Conservation (phyloP, 75 land plant species). For the Selaginella moellendorffii region DNA sequence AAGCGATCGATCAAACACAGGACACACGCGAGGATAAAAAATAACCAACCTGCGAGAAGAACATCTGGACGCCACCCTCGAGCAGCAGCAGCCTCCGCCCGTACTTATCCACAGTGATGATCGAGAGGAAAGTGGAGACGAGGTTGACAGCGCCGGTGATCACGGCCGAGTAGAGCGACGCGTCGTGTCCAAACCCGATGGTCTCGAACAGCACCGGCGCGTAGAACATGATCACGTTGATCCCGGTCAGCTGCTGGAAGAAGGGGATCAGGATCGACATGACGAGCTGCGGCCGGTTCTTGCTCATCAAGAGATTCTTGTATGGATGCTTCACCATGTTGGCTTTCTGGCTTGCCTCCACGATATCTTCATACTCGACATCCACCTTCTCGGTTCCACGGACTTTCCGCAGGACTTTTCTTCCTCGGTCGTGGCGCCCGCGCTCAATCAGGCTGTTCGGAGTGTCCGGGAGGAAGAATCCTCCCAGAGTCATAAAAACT, state of each 20-base stretch:
- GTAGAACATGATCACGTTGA: constrained; percentile 56
- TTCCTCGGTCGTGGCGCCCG: constrained; percentile 32
- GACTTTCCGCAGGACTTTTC: constrained; percentile 25
- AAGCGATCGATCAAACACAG: neutral
- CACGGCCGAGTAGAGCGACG: constrained; percentile 30
- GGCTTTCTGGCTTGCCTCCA: constrained; percentile 44
- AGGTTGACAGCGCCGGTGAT: constrained; percentile 32
- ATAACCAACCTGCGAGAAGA: constrained; percentile 28
- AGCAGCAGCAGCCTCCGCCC: constrained; percentile 33
- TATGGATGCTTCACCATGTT: constrained; percentile 43
- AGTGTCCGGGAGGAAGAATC: constrained; percentile 49
- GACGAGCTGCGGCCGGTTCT: constrained; percentile 45
- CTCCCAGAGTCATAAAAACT: constrained; percentile 44
- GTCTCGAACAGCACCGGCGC: constrained; percentile 53
- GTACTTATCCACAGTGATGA: constrained; percentile 26
- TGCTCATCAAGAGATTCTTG: constrained; percentile 30
- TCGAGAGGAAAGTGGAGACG: constrained; percentile 24
- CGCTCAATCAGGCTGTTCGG: constrained; percentile 71
- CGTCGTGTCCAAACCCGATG: constrained; percentile 26
- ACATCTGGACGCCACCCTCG: constrained; percentile 41
- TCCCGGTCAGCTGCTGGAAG: constrained; percentile 57
- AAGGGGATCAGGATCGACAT: constrained; percentile 39
- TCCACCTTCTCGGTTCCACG: constrained; percentile 47
- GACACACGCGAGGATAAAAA: neutral
- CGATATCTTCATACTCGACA: constrained; percentile 41